These are phyloP conservation scores for Scleroderma citrinum DNA, from an alignment of 768 basidiomycete species.

Conservation along the genomic window DNA sequence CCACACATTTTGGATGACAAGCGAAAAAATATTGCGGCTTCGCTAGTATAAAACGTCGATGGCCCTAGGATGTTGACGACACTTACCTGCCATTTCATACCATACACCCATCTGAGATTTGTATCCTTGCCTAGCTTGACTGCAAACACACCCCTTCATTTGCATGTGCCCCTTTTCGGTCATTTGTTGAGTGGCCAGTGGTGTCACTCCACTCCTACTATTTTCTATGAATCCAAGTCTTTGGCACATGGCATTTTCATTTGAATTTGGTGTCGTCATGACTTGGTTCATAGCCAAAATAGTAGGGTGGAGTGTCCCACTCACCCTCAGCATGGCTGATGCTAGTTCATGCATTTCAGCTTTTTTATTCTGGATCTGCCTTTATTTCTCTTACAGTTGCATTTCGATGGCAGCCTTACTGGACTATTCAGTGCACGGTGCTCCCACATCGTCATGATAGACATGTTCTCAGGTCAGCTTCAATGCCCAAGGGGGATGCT, in stretches of 20 bases:
- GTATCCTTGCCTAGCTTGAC: too few relatives aligned
- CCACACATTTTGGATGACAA: not conserved
- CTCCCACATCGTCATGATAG: too few relatives aligned
- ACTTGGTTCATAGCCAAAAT: conserved; percentile 59
- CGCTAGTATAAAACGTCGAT: not conserved
- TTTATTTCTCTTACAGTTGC: not conserved
- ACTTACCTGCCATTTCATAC: not conserved
- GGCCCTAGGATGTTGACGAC: conserved; percentile 7
- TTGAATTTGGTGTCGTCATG: conserved; percentile 28
- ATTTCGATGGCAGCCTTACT: not conserved
- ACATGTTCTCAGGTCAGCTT: too few relatives aligned
- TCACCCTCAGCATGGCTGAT: conserved; percentile 8
- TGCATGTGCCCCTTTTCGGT: conserved; percentile 9
- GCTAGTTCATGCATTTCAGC: not conserved
- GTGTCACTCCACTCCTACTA: conserved; percentile 27
- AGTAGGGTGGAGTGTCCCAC: conserved; percentile 40
- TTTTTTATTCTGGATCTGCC: not conserved
- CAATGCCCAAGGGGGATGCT: too few relatives aligned
- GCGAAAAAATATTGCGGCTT: not conserved
- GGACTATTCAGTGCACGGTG: too few relatives aligned
- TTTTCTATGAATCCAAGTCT: conserved; percentile 37
- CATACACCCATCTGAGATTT: too few relatives aligned
- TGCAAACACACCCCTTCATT: not conserved
- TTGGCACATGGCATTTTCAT: conserved; percentile 24
- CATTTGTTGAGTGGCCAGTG: conserved; percentile 16